phyloP scores from a whole-genome alignment of 2,329 filamentous ascomycete species.

The Rutstroemia sp. region DNA sequence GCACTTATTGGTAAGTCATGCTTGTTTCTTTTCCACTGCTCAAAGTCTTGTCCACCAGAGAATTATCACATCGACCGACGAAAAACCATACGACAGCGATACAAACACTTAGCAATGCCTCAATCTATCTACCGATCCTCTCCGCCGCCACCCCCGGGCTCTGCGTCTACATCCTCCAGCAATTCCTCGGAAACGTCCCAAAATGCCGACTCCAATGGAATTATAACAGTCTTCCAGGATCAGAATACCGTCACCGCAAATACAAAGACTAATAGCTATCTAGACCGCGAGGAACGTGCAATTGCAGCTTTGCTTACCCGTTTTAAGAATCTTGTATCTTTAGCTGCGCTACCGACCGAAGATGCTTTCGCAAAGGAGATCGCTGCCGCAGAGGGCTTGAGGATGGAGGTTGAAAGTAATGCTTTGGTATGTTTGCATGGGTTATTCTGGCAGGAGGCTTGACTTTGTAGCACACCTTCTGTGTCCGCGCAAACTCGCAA shows the following conservation, averaged over 20 bases:
- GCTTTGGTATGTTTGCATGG: conserved; percentile 22
- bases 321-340: conserved; percentile 36
- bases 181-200: not conserved
- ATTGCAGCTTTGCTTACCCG: conserved; percentile 39
- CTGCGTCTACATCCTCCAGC: not conserved
- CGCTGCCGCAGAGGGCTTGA: conserved; percentile 26
- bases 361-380: conserved; percentile 26
- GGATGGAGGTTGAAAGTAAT: conserved; percentile 28
- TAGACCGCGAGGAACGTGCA: conserved; percentile 39
- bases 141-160: not conserved
- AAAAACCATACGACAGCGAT: not conserved
- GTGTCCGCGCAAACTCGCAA: not conserved
- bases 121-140: not conserved
- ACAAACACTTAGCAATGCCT: no score
- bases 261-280: conserved; percentile 11
- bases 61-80: not conserved
- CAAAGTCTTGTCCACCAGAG: not conserved
- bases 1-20: conserved; percentile 24
- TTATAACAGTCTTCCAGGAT: not conserved
- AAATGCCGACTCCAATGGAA: not conserved
- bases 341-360: conserved; percentile 21
- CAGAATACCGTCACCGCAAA: not conserved
- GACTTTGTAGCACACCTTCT: no score
- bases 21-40: conserved; percentile 5
- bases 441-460: not conserved